Evolutionary conservation across 345 rosid genomes (phyloP).

Genomic region (Passiflora organensis): DNA sequence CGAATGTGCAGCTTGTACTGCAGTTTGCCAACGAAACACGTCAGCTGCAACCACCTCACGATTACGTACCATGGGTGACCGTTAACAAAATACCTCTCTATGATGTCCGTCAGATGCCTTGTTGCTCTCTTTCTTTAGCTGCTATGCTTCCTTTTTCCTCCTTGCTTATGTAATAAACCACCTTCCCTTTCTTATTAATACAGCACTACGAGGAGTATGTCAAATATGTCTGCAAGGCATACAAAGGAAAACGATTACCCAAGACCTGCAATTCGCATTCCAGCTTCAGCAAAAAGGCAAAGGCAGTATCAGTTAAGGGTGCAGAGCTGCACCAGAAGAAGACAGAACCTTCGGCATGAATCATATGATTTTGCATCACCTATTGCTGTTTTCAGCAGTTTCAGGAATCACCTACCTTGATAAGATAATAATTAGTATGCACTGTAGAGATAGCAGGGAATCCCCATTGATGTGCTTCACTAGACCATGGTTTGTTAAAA

Average conservation of each 20-base stretch:
- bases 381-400: too few relatives aligned
- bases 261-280: constrained; percentile 17
- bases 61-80: constrained; percentile 3
- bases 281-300: not conserved
- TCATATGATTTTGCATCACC: not conserved
- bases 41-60: not conserved
- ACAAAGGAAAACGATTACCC: constrained; percentile 21
- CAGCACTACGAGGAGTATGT: constrained; percentile 29
- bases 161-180: not conserved
- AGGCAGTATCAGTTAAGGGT: not conserved
- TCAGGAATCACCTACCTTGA: too few relatives aligned
- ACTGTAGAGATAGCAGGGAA: too few relatives aligned
- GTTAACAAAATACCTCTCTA: not conserved
- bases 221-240: constrained; percentile 31
- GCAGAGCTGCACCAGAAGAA: not conserved
- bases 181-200: not conserved
- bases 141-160: not conserved
- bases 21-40: not conserved
- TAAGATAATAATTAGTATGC: too few relatives aligned
- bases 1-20: not conserved
- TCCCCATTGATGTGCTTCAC: too few relatives aligned
- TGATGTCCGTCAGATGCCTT: constrained; percentile 2
- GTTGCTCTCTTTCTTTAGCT: not conserved
- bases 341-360: constrained; percentile 5
- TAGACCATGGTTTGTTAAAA: too few relatives aligned